Evolutionary conservation across 257 asterid species (phyloP).

Genomic region (Solanum chiquidenum): DNA sequence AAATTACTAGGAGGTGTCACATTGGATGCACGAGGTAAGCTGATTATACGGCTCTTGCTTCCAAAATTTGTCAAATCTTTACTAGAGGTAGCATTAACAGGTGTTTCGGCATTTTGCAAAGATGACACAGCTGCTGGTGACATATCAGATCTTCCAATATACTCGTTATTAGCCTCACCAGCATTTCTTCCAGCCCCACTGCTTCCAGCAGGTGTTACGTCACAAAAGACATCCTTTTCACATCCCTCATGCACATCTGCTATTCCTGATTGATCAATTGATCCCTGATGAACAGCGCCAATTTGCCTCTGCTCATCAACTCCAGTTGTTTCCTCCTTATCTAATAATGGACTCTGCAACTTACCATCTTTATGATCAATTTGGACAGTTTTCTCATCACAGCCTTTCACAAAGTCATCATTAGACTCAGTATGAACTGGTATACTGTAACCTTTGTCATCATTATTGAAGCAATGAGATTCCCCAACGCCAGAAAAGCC

Average conservation of each 20-base stretch:
- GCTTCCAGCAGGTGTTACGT: constrained; percentile 22
- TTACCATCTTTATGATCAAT: constrained; percentile 5
- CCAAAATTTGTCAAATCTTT: constrained; percentile 33
- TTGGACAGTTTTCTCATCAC: constrained; percentile 20
- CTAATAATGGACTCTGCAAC: constrained; percentile 17
- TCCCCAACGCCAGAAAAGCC: constrained; percentile 17
- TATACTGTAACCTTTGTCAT: constrained; percentile 12
- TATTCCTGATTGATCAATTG: constrained; percentile 14
- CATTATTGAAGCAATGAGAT: constrained; percentile 4
- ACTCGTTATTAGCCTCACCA: constrained; percentile 23
- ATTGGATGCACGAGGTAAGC: constrained; percentile 52
- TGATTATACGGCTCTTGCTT: constrained; percentile 72
- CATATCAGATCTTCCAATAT: constrained; percentile 17
- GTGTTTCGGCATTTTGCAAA: constrained; percentile 30
- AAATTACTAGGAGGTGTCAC: constrained; percentile 32
- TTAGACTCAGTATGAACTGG: constrained; percentile 17
- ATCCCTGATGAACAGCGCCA: constrained; percentile 14
- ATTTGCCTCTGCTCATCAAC: constrained; percentile 20
- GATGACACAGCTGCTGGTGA: constrained; percentile 20
- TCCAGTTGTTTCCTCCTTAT: constrained; percentile 14
- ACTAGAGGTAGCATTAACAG: constrained; percentile 25
- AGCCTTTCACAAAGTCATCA: constrained; percentile 14
- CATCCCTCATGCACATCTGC: constrained; percentile 14
- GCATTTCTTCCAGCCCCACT: constrained; percentile 14
- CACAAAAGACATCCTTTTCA: constrained; percentile 19